These are phyloP conservation scores for Parathielavia appendiculata DNA, from an alignment of 495 filamentous ascomycete species.

Conservation along the genomic window DNA sequence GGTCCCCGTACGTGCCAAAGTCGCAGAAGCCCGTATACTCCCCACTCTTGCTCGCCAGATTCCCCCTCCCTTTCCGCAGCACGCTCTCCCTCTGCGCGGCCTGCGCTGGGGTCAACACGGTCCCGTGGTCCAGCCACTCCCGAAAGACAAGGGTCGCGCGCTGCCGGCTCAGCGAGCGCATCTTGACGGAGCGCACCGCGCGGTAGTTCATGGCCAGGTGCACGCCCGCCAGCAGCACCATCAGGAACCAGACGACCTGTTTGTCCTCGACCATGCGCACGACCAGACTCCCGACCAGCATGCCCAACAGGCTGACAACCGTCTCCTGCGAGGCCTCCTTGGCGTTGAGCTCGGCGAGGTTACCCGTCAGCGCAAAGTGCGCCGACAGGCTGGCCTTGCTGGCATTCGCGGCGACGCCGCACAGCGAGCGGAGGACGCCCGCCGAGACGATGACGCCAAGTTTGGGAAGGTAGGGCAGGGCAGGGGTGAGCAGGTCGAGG, in stretches of 20 bases:
- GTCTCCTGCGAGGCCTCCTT: constrained; percentile 97
- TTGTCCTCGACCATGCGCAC: constrained; percentile 68
- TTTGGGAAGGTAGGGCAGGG: constrained; percentile 61
- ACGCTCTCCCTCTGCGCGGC: constrained; percentile 65
- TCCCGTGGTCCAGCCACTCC: constrained; percentile 47
- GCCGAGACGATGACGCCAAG: constrained; percentile 67
- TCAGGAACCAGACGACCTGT: constrained; percentile 66
- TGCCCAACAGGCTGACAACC: constrained; percentile 81
- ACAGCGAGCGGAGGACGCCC: constrained; percentile 74
- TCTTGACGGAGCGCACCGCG: constrained; percentile 76
- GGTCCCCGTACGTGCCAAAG: constrained; percentile 39
- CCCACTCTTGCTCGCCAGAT: constrained; percentile 43
- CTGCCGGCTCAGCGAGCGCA: constrained; percentile 84
- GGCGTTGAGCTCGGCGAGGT: constrained; percentile 89
- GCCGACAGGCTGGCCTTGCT: constrained; percentile 87
- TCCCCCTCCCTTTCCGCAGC: constrained; percentile 52
- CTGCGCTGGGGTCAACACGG: constrained; percentile 57
- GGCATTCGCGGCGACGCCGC: constrained; percentile 83
- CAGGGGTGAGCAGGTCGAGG: constrained; percentile 80
- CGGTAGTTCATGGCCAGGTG: constrained; percentile 81
- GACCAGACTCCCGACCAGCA: constrained; percentile 79
- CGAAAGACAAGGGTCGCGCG: constrained; percentile 76
- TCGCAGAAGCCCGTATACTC: constrained; percentile 42
- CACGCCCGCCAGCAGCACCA: constrained; percentile 63
- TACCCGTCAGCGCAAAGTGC: constrained; percentile 86